Percentiles rank a stretch among this genome's conserved stretches.
Evolutionary conservation across 352 stramenopile species (phyloP).

Genomic region (Pythium dissotocum): DNA sequence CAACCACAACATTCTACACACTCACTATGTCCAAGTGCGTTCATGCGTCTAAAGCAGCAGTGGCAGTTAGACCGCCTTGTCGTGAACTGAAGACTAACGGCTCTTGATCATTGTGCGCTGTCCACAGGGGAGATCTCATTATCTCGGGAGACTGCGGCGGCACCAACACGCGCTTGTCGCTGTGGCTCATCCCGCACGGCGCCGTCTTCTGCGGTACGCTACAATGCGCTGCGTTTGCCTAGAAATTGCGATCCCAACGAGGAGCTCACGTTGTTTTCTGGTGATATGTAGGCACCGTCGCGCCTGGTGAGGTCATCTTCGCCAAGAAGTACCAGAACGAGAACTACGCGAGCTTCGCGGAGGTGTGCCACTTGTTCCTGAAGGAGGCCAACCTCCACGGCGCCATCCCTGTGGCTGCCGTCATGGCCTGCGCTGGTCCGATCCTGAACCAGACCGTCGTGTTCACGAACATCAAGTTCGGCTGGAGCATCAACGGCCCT

Average conservation of each 20-base stretch:
- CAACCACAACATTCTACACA: constrained; percentile 8
- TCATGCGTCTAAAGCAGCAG: neutral
- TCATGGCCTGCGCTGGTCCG: constrained; percentile 78
- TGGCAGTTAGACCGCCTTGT: too few species aligned
- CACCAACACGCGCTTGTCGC: constrained; percentile 95
- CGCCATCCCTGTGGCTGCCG: constrained; percentile 58
- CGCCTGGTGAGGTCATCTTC: constrained; percentile 81
- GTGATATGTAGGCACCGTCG: constrained; percentile 42
- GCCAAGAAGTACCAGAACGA: constrained; percentile 89
- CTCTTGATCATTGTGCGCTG: neutral
- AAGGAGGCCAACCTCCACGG: constrained; percentile 87
- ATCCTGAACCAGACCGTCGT: constrained; percentile 84
- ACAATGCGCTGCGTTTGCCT: neutral
- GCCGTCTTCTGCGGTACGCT: constrained; percentile 55
- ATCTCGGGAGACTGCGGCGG: constrained; percentile 95
- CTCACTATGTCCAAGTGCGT: constrained; percentile 22
- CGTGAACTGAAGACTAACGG: neutral
- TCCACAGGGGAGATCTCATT: constrained; percentile 56
- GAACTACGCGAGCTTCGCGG: constrained; percentile 76
- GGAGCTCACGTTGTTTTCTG: constrained; percentile 5
- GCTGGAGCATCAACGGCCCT: constrained; percentile 88
- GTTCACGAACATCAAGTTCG: constrained; percentile 94
- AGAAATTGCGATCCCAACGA: neutral
- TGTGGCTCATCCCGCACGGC: constrained; percentile 78
- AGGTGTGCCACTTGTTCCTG: constrained; percentile 93